A percentile compares a stretch with the other conserved stretches of the same genome.
phyloP scores from a whole-genome alignment of 164 flowering plant genomes.

The Chimonanthus salicifolius region DNA sequence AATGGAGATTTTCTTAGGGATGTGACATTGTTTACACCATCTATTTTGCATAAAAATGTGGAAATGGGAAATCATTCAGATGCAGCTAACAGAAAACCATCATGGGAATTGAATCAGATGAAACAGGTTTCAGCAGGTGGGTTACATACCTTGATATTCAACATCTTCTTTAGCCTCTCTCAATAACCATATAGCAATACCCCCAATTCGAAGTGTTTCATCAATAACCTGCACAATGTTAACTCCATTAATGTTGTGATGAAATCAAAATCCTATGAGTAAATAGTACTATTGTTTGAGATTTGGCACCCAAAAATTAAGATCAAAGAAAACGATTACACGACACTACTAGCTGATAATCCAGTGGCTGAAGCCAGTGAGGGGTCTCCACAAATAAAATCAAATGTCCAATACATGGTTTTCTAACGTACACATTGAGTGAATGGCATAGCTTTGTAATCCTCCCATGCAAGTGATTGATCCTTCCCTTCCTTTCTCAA shows the following conservation, averaged over 20 bases:
- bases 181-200: constrained; percentile 89
- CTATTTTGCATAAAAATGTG: too few relatives aligned
- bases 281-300: neutral
- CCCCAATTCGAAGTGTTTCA: constrained; percentile 83
- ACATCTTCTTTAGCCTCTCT: constrained; percentile 77
- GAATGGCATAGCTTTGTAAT: constrained; percentile 78
- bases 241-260: neutral
- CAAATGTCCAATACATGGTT: neutral
- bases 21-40: too few relatives aligned
- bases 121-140: neutral
- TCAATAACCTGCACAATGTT: constrained; percentile 61
- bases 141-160: constrained; percentile 47
- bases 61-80: too few relatives aligned
- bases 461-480: constrained; percentile 63
- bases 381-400: neutral
- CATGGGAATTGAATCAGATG: neutral
- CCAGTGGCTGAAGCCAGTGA: too few relatives aligned
- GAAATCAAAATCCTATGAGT: neutral
- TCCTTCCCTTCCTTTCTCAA: constrained; percentile 22
- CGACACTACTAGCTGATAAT: too few relatives aligned
- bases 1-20: neutral
- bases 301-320: neutral
- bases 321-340: too few relatives aligned
- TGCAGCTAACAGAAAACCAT: neutral
- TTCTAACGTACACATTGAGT: constrained; percentile 68